A percentile compares a stretch with the other conserved stretches of the same genome.
Conservation (phyloP, 1,139 yeast genomes). For the Eremothecium sinecaudum region DNA sequence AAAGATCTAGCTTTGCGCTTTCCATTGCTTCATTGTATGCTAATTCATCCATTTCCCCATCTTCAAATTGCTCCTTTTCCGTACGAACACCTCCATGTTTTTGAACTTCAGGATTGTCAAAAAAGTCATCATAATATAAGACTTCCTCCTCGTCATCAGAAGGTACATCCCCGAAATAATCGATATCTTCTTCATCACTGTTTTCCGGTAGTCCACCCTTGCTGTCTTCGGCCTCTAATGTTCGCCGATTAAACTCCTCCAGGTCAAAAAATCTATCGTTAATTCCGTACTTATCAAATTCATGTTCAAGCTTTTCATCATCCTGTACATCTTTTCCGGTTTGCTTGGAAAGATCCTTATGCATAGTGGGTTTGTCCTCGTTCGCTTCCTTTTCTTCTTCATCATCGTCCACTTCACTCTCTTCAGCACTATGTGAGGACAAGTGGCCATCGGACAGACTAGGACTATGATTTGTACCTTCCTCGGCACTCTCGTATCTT, state of each 20-base stretch:
- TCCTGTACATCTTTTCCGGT: slow-evolving; percentile 10
- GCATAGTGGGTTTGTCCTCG: slow-evolving; percentile 1
- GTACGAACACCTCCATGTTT: slow-evolving; percentile 13
- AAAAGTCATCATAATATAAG: slow-evolving; percentile 66
- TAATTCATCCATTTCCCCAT: slow-evolving; percentile 34
- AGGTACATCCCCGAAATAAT: slow-evolving; percentile 52
- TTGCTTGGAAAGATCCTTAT: too few relatives aligned
- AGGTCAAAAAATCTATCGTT: slow-evolving; percentile 82
- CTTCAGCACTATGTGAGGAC: slow-evolving; percentile 9
- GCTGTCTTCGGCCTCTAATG: slow-evolving; percentile 58
- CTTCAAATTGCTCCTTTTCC: slow-evolving; percentile 29
- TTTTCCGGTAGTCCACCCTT: slow-evolving; percentile 37
- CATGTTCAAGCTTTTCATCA: slow-evolving; percentile 15
- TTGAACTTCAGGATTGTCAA: slow-evolving; percentile 40
- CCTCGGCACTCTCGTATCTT: slow-evolving; percentile 8
- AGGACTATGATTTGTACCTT: slow-evolving; percentile 11
- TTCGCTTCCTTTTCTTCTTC: slow-evolving; percentile 14
- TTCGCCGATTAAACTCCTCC: slow-evolving; percentile 77
- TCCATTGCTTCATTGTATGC: slow-evolving; percentile 51
- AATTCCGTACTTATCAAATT: slow-evolving; percentile 50
- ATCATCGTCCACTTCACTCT: slow-evolving; percentile 15
- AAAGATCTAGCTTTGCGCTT: slow-evolving; percentile 53
- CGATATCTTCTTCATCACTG: slow-evolving; percentile 48
- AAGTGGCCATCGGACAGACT: slow-evolving; percentile 11
- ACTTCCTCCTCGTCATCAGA: slow-evolving; percentile 60